Percentiles rank a stretch among this genome's conserved stretches.
phyloP scores from a whole-genome alignment of 345 rosid species.

The Combretum micranthum region DNA sequence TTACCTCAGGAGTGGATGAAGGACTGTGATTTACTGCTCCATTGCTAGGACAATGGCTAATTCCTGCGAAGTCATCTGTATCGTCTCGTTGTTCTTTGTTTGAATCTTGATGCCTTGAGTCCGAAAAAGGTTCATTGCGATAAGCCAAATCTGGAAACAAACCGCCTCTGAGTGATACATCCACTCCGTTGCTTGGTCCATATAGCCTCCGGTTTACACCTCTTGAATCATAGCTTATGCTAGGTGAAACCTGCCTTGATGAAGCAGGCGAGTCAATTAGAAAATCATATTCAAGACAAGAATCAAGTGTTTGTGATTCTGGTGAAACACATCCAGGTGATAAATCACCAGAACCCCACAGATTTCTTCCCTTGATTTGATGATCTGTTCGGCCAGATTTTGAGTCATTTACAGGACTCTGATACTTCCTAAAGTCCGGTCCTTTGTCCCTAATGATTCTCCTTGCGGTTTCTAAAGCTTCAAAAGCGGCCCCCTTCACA shows the following conservation, averaged over 20 bases:
- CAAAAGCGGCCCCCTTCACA: conserved; percentile 87
- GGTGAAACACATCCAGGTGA: conserved; percentile 62
- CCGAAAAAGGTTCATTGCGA: conserved; percentile 33
- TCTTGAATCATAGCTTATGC: conserved; percentile 34
- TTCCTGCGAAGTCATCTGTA: conserved; percentile 45
- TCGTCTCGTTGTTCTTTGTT: conserved; percentile 21
- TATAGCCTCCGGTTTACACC: conserved; percentile 64
- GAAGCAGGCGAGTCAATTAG: conserved; percentile 55
- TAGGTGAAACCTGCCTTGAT: conserved; percentile 27
- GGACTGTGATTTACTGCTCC: conserved; percentile 27
- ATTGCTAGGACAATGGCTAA: conserved; percentile 32
- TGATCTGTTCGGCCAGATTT: conserved; percentile 39
- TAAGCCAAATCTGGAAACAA: conserved; percentile 45
- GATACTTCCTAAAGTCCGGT: conserved; percentile 48
- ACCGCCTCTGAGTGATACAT: conserved; percentile 68
- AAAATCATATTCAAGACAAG: conserved; percentile 48
- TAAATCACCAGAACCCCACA: conserved; percentile 15
- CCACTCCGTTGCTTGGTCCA: conserved; percentile 51
- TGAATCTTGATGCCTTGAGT: conserved; percentile 23
- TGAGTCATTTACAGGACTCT: conserved; percentile 59
- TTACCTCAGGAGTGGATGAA: conserved; percentile 74
- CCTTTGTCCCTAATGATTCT: conserved; percentile 48
- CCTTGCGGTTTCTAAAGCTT: conserved; percentile 75
- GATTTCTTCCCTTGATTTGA: conserved; percentile 20
- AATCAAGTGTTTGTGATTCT: conserved; percentile 70